Evolutionary conservation across 2,329 filamentous ascomycete species (phyloP).

Genomic region (Geosmithia flava): DNA sequence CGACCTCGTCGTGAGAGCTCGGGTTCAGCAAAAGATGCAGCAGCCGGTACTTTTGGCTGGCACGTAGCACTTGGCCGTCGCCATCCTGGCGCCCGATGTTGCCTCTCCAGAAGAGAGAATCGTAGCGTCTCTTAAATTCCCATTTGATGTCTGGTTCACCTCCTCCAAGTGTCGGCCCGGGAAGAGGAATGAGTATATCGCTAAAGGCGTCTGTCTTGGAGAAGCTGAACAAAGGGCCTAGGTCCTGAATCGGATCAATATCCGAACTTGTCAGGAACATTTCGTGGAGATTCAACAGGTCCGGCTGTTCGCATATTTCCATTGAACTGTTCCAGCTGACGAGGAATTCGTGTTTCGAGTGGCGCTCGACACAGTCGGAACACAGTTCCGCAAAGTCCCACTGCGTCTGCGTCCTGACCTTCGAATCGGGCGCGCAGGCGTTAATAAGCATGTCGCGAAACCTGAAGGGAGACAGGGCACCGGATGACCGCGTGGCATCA

Average conservation of each 20-base stretch:
- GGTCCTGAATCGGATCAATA: constrained; percentile 46
- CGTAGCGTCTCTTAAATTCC: constrained; percentile 48
- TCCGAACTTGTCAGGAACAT: constrained; percentile 56
- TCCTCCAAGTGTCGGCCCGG: constrained; percentile 14
- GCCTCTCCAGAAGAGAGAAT: constrained; percentile 65
- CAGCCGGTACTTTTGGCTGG: constrained; percentile 58
- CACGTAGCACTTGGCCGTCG: constrained; percentile 43
- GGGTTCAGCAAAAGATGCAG: constrained; percentile 56
- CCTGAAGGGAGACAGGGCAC: constrained; percentile 11
- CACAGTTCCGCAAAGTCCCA: constrained; percentile 58
- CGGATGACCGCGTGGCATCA: background rate
- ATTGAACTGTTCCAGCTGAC: constrained; percentile 52
- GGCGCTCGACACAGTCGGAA: constrained; percentile 45
- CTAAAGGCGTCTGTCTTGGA: constrained; percentile 60
- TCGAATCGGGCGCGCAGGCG: constrained; percentile 51
- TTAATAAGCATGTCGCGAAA: constrained; percentile 29
- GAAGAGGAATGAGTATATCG: constrained; percentile 64
- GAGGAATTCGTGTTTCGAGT: constrained; percentile 56
- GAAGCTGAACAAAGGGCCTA: constrained; percentile 66
- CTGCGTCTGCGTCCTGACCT: constrained; percentile 41
- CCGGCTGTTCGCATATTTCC: constrained; percentile 65
- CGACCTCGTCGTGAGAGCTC: constrained; percentile 31
- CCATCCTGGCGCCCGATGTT: constrained; percentile 40
- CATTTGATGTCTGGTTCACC: constrained; percentile 29
- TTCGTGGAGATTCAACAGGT: constrained; percentile 61